Conservation (phyloP, 1,284 basidiomycete genomes). For the Cerrena zonata region DNA sequence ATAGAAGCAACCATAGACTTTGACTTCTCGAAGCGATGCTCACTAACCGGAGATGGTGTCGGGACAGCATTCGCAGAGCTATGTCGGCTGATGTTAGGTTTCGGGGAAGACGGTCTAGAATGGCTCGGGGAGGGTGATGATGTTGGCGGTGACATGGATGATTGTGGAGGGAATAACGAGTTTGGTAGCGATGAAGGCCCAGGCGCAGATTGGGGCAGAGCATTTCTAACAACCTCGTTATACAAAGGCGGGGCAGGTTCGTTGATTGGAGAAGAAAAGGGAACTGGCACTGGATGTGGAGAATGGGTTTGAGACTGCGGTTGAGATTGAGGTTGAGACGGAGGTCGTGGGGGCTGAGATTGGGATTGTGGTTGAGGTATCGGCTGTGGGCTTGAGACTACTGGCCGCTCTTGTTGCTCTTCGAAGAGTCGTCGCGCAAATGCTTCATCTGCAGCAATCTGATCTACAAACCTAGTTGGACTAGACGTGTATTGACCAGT, state of each 20-base stretch:
- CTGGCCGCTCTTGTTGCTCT: constrained; percentile 19
- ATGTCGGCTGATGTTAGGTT: constrained; percentile 5
- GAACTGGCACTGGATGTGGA: too few relatives aligned
- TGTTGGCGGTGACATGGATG: background rate
- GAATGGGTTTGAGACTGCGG: too few relatives aligned
- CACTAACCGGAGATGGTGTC: background rate
- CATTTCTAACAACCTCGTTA: background rate
- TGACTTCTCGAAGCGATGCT: constrained; percentile 5
- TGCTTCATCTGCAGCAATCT: constrained; percentile 34
- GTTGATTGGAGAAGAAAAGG: background rate
- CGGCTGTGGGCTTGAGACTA: background rate
- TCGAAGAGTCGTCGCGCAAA: constrained; percentile 29
- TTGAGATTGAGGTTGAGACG: background rate
- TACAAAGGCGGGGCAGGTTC: background rate
- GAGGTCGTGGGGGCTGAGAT: too few relatives aligned
- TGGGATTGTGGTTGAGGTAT: background rate
- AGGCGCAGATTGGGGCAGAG: constrained; percentile 1
- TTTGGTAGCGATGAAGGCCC: background rate
- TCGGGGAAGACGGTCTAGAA: background rate
- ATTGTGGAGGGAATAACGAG: background rate
- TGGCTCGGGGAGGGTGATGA: background rate
- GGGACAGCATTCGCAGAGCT: constrained; percentile 10
- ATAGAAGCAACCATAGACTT: constrained; percentile 7
- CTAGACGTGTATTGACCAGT: constrained; percentile 1
- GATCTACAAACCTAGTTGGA: constrained; percentile 9